Evolutionary conservation across 257 asterid species (phyloP).

Genomic region (Ocimum tenuiflorum): DNA sequence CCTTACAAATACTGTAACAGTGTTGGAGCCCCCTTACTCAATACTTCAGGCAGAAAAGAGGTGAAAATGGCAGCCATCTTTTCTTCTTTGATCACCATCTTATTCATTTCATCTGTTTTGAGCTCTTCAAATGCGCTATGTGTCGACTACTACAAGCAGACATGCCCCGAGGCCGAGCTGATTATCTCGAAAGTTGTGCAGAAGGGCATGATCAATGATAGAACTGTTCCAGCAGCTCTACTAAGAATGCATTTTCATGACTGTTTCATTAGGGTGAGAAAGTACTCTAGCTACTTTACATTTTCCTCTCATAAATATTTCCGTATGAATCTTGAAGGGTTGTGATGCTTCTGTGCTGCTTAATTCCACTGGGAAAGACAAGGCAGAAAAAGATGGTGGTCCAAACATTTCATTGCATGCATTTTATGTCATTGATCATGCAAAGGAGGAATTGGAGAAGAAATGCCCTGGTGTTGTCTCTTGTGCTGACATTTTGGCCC

Average conservation of each 20-base stretch:
- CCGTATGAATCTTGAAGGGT: slow-evolving; percentile 35
- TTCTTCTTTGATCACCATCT: slow-evolving; percentile 7
- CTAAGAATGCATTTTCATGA: slow-evolving; percentile 89
- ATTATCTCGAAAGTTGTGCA: slow-evolving; percentile 34
- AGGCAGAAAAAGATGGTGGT: slow-evolving; percentile 73
- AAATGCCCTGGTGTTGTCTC: slow-evolving; percentile 79
- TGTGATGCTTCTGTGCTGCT: slow-evolving; percentile 83
- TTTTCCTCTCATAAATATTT: too few species aligned
- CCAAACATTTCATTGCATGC: slow-evolving; percentile 80
- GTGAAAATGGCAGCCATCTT: slow-evolving; percentile 31
- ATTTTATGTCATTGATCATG: slow-evolving; percentile 62
- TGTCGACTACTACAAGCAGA: slow-evolving; percentile 48
- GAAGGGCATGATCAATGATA: slow-evolving; percentile 57
- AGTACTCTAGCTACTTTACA: not conserved
- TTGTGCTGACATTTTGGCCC: slow-evolving; percentile 75
- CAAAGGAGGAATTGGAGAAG: slow-evolving; percentile 53
- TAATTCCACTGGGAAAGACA: slow-evolving; percentile 36
- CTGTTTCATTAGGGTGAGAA: slow-evolving; percentile 64
- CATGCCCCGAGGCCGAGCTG: slow-evolving; percentile 62
- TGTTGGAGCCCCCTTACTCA: not conserved
- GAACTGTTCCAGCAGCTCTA: slow-evolving; percentile 76
- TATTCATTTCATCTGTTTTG: slow-evolving; percentile 16
- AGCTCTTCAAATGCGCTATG: slow-evolving; percentile 37
- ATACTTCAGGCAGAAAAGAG: not conserved
- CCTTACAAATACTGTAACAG: slow-evolving; percentile 22